phyloP scores from a whole-genome alignment of 2,329 filamentous ascomycete genomes.

The Penicillium glabrum region DNA sequence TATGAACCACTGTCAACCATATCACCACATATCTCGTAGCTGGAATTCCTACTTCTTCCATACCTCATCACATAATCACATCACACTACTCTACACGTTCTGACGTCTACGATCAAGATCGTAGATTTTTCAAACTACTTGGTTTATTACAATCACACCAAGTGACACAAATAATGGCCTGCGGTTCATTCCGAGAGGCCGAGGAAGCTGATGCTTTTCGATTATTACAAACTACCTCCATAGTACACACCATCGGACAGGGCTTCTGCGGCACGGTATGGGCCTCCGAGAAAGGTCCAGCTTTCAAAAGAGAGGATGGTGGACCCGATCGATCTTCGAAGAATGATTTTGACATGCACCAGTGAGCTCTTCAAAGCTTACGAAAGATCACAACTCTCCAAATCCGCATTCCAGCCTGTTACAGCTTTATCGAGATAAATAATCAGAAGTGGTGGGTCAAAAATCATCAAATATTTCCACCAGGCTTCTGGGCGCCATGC shows the following conservation, averaged over 20 bases:
- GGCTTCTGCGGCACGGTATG: constrained; percentile 37
- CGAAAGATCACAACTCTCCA: background rate
- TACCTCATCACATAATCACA: no score
- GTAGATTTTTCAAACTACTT: no score
- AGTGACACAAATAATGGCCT: no score
- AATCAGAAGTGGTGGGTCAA: constrained; percentile 29
- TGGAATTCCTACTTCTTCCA: no score
- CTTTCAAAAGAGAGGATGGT: constrained; percentile 38
- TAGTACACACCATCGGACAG: constrained; percentile 24
- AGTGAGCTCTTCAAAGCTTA: constrained; percentile 18
- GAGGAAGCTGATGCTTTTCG: no score
- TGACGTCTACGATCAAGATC: no score
- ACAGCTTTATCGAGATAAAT: constrained; percentile 21
- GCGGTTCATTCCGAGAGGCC: no score
- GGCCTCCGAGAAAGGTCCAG: constrained; percentile 18
- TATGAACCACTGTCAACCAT: no score
- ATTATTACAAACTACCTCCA: no score
- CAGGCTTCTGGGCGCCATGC: constrained; percentile 27
- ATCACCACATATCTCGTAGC: no score
- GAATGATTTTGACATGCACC: constrained; percentile 36
- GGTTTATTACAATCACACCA: no score
- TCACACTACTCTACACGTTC: no score
- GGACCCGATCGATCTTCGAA: constrained; percentile 25
- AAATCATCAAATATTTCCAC: constrained; percentile 27
- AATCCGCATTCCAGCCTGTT: constrained; percentile 25